phyloP scores from a whole-genome alignment of 768 basidiomycete species.

The Arthromyces matolae region DNA sequence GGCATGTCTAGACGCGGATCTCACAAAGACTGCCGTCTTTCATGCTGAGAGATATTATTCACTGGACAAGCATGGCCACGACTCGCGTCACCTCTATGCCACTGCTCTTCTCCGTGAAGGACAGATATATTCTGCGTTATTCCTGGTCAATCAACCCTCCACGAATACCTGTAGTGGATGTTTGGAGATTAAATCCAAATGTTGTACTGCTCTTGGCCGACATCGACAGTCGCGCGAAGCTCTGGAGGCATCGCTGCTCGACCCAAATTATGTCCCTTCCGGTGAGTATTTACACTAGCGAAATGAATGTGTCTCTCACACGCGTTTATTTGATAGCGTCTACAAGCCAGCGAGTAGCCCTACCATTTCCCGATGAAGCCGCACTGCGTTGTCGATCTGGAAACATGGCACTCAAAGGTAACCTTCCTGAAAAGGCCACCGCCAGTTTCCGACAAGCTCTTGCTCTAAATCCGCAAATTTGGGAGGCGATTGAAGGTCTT shows the following conservation, averaged over 20 bases:
- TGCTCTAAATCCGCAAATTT: constrained; percentile 70
- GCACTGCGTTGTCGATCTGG: constrained; percentile 76
- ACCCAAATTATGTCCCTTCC: constrained; percentile 48
- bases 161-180: constrained; percentile 70
- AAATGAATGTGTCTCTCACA: constrained; percentile 11
- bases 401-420: constrained; percentile 71
- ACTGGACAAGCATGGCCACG: constrained; percentile 67
- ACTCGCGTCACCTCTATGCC: constrained; percentile 83
- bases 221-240: constrained; percentile 75
- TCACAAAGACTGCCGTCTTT: constrained; percentile 79
- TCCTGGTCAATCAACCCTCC: constrained; percentile 60
- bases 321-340: constrained; percentile 40
- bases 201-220: constrained; percentile 67
- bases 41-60: constrained; percentile 84
- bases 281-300: constrained; percentile 39
- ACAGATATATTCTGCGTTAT: constrained; percentile 72
- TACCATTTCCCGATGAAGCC: constrained; percentile 67
- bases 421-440: constrained; percentile 71
- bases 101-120: constrained; percentile 65
- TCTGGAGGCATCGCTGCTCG: constrained; percentile 57
- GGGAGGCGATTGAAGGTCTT: constrained; percentile 91
- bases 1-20: constrained; percentile 80
- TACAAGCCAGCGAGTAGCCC: constrained; percentile 48
- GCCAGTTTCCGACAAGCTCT: constrained; percentile 71
- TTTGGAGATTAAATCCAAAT: constrained; percentile 73